Base-by-base conservation (phyloP, 2,329 filamentous ascomycete genomes). In the Bipolaris cookei region DNA sequence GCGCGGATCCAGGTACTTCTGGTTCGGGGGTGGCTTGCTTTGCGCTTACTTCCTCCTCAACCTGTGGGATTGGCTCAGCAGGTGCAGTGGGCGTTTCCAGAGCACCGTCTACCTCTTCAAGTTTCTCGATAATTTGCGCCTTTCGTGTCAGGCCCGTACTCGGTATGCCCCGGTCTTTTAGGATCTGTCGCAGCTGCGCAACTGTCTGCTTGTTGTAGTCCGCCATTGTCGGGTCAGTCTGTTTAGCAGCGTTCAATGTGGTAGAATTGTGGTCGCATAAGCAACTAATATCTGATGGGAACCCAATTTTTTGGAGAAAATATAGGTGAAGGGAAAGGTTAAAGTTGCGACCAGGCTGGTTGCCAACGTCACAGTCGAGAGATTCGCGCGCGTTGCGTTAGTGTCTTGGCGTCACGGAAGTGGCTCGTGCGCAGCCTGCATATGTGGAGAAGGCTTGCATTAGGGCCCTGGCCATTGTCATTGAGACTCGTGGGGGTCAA, bases 131-230 rank as follows among this genome's bases (percentile, higher is more conserved):
- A 45, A 80, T 79, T 56, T 82, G 77, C 56, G 78, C 77, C 66
- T 83, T 83, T 45, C 79, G 72, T 48, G 79, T 79, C 28, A 82
- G 67, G 21, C 80, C 79, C 0, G 79, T 79, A 21, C 74, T 73
- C 1, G 80, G 70, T 54, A 83, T 81, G 43, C 74, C 73, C 47
- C 79, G 76, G 35, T 81, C 78, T 55, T 82, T 82, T 45, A 82
- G 69, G 50, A 81, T 52, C 54, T 78, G 72, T 60, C 78, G 77
- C 47, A 83, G 72, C 60, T 81, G 77, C 51, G 76, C 73, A 60
- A 82, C 80, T 21, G 80, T 82, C 42, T 78, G 73, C 58, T 77
- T 78, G 65, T 69, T 76, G 72, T 82, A 82, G 55, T 81, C 79
- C 10, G 71, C 54, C 74, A 76, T 77, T 25, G 21, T 62, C 30